Evolutionary conservation across 208 protist species (phyloP).

Genomic region (Trypanosoma scelopori): DNA sequence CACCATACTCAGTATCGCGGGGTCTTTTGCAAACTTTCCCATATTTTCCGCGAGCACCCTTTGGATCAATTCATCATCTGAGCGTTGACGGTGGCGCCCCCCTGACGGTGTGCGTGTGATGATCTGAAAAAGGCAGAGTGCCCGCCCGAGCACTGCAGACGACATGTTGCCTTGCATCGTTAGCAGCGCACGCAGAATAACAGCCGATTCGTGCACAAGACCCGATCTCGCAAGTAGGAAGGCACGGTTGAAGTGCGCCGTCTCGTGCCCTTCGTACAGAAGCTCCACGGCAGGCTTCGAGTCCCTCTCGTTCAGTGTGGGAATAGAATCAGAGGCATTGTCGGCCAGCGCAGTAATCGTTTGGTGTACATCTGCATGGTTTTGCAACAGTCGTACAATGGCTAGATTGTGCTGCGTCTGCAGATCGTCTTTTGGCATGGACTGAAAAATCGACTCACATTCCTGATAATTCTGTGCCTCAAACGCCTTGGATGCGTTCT

Average conservation of each 20-base stretch:
- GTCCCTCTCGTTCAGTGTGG: conserved; percentile 29
- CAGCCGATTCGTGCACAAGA: conserved; percentile 52
- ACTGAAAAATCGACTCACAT: conserved; percentile 59
- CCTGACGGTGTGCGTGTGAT: conserved; percentile 58
- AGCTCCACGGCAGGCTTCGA: conserved; percentile 32
- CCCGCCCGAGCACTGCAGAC: conserved; percentile 46
- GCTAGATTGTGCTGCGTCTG: conserved; percentile 85
- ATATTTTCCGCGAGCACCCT: conserved; percentile 52
- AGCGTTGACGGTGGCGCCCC: conserved; percentile 43
- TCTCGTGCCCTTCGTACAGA: conserved; percentile 83
- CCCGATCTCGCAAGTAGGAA: conserved; percentile 66
- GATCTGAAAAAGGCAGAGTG: conserved; percentile 79
- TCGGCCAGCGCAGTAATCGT: conserved; percentile 35
- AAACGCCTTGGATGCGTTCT: conserved; percentile 68
- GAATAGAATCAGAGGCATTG: conserved; percentile 29
- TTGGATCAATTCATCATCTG: conserved; percentile 82
- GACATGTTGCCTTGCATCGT: conserved; percentile 54
- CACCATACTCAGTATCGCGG: conserved; percentile 53
- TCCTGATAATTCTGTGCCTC: conserved; percentile 63
- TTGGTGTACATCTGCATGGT: conserved; percentile 55
- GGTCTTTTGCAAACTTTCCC: conserved; percentile 38
- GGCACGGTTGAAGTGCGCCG: conserved; percentile 76
- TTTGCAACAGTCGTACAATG: conserved; percentile 61
- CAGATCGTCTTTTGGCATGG: conserved; percentile 67
- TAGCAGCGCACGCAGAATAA: conserved; percentile 72